These are phyloP conservation scores for Allium fistulosum DNA, from an alignment of 106 monocot genomes.

Conservation along the genomic window DNA sequence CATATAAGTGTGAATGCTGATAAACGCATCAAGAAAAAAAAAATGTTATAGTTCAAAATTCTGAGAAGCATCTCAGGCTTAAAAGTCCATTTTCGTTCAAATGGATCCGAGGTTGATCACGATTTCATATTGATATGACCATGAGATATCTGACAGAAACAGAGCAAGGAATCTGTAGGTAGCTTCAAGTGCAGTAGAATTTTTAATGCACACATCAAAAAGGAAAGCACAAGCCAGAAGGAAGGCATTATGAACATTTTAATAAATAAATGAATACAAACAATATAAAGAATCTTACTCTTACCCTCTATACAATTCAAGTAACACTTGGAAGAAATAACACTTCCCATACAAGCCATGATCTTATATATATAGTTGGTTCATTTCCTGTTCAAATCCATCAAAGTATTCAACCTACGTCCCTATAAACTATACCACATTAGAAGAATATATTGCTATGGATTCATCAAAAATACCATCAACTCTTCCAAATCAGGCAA, in stretches of 20 bases:
- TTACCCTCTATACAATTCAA: background rate
- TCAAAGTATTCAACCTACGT: background rate
- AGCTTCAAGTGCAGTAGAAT: too few species aligned
- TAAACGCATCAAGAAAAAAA: too few species aligned
- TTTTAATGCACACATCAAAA: background rate
- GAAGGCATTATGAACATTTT: background rate
- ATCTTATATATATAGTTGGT: background rate
- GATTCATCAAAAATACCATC: background rate
- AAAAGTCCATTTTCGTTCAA: too few species aligned
- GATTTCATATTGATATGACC: too few species aligned
- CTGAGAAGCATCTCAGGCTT: too few species aligned
- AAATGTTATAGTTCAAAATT: too few species aligned
- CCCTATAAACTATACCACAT: background rate
- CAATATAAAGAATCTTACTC: background rate
- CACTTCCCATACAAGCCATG: background rate
- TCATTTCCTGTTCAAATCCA: background rate
- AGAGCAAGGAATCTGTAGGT: too few species aligned
- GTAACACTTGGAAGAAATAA: background rate
- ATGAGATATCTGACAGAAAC: too few species aligned
- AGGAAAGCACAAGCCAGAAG: background rate
- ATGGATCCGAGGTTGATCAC: too few species aligned
- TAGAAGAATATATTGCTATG: background rate
- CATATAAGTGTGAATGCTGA: too few species aligned
- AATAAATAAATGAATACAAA: background rate
- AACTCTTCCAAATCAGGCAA: background rate